Evolutionary conservation across 805 yeast species (phyloP).

Genomic region (Suhomyces faveliae): DNA sequence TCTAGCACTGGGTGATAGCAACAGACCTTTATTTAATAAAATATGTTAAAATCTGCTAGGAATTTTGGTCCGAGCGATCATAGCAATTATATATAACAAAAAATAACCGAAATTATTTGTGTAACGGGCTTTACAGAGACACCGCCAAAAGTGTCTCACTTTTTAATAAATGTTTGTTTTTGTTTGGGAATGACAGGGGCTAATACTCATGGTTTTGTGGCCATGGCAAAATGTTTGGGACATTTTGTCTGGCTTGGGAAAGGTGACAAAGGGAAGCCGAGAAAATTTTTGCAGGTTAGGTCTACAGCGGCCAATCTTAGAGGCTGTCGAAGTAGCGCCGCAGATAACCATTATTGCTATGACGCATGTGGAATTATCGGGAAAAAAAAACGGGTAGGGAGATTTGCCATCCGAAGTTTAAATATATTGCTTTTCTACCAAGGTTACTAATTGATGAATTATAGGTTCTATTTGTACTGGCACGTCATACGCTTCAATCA

Average conservation of each 20-base stretch:
- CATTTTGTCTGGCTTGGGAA: background rate
- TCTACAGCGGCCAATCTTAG: background rate
- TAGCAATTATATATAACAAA: background rate
- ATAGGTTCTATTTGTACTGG: too few relatives aligned
- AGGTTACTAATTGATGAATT: too few relatives aligned
- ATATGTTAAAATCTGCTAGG: background rate
- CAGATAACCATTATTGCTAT: background rate
- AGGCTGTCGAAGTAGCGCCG: background rate
- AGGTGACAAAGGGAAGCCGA: background rate
- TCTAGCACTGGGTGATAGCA: background rate
- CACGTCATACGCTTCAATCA: too few relatives aligned
- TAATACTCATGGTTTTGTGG: background rate
- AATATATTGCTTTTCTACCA: too few relatives aligned
- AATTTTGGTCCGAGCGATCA: background rate
- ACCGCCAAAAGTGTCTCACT: constrained; percentile 5
- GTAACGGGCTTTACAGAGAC: background rate
- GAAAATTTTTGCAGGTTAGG: background rate
- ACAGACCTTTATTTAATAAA: background rate
- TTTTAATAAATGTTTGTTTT: constrained; percentile 5
- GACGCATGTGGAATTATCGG: background rate
- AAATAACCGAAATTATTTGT: constrained; percentile 1
- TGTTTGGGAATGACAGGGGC: constrained; percentile 3
- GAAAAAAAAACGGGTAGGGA: background rate
- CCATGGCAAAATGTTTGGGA: background rate
- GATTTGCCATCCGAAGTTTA: background rate